A percentile compares a stretch with the other conserved stretches of the same genome.
Evolutionary conservation across 139 green algal species (phyloP).

Genomic region (Chlorella ohadii): DNA sequence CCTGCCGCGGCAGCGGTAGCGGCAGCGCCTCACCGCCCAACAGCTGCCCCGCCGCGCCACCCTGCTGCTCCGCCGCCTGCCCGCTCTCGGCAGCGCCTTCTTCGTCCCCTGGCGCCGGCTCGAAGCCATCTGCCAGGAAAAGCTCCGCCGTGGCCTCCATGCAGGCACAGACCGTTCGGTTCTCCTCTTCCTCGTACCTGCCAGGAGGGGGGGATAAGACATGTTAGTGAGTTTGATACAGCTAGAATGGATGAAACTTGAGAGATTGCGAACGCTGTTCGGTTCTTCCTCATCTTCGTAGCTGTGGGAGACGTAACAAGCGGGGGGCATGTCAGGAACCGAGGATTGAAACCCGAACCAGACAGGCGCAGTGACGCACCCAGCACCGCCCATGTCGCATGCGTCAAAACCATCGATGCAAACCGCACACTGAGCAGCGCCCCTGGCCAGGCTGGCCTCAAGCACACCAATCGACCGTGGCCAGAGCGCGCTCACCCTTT

Average conservation of each 20-base stretch:
- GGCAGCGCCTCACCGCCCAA: neutral
- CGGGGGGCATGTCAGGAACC: no score
- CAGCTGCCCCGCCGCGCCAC: no score
- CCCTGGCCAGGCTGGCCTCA: no score
- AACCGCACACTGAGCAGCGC: no score
- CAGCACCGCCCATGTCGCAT: no score
- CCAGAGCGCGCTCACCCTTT: no score
- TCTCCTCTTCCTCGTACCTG: conserved; percentile 76
- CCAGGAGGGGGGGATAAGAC: neutral
- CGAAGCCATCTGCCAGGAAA: conserved; percentile 51
- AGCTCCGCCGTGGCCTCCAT: conserved; percentile 73
- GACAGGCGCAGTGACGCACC: no score
- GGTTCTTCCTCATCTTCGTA: neutral
- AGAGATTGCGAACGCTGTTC: neutral
- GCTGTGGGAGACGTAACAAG: no score
- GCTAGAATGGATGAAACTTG: neutral
- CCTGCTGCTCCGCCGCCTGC: neutral
- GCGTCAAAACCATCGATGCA: no score
- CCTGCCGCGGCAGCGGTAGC: neutral
- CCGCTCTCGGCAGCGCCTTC: conserved; percentile 7
- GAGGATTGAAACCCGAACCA: no score
- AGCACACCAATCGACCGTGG: no score
- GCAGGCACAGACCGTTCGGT: conserved; percentile 60
- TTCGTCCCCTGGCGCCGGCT: neutral
- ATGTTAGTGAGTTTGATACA: neutral